Evolutionary conservation across 202 grass and related monocot species (phyloP).

Genomic region (Brachypodium distachyon): DNA sequence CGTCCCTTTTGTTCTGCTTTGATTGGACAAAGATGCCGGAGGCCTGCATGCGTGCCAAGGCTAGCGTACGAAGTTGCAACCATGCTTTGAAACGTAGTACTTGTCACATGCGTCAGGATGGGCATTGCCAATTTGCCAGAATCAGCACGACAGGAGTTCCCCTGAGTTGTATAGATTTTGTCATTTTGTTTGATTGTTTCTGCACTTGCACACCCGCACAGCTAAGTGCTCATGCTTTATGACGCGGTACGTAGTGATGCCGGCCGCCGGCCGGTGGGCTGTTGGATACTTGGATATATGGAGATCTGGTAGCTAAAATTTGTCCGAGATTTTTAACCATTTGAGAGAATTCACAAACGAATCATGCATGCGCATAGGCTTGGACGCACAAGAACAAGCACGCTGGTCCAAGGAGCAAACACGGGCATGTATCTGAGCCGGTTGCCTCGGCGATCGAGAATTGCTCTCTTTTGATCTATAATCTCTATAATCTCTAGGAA

Average conservation of each 20-base stretch:
- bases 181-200: neutral
- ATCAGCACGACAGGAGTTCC: neutral
- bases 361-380: neutral
- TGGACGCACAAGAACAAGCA: neutral
- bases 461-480: too few species aligned
- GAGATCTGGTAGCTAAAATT: too few species aligned
- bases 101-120: neutral
- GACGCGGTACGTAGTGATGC: too few species aligned
- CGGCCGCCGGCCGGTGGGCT: too few species aligned
- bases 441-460: too few species aligned
- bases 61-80: neutral
- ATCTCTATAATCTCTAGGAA: too few species aligned
- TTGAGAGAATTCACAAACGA: too few species aligned
- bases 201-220: neutral
- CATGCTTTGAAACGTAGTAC: neutral
- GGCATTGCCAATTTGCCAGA: neutral
- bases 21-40: neutral
- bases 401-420: conserved; percentile 2
- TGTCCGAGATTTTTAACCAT: too few species aligned
- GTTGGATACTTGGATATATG: too few species aligned
- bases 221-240: neutral
- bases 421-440: neutral
- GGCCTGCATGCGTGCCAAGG: neutral
- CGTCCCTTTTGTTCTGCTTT: neutral
- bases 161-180: neutral